These are phyloP conservation scores for Phytophthora pluvialis DNA, from an alignment of 352 stramenopile species.

Conservation along the genomic window DNA sequence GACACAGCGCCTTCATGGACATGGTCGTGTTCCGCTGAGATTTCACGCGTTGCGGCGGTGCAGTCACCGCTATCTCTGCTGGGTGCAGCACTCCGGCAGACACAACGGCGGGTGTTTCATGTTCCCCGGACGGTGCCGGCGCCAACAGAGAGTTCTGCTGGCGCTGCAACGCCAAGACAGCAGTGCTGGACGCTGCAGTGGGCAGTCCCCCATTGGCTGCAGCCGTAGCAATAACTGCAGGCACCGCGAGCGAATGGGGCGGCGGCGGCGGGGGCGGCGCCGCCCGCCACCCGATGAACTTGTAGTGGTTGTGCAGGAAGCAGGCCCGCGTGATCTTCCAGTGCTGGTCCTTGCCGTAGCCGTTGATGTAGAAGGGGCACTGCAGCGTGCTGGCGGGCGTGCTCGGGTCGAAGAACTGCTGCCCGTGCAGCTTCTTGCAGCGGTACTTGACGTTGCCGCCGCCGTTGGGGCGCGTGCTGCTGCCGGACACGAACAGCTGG, in stretches of 20 bases:
- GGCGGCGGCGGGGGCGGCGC: constrained; percentile 7
- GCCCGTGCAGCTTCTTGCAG: constrained; percentile 82
- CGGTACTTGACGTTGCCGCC: constrained; percentile 85
- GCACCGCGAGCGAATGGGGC: neutral
- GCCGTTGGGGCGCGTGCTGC: constrained; percentile 68
- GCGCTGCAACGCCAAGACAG: neutral
- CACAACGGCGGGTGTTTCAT: neutral
- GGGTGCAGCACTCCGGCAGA: neutral
- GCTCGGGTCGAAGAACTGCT: constrained; percentile 76
- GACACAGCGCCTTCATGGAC: constrained; percentile 77
- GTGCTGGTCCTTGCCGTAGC: constrained; percentile 61
- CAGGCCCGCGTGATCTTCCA: constrained; percentile 84
- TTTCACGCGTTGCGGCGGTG: constrained; percentile 15
- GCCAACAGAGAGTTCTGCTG: constrained; percentile 6
- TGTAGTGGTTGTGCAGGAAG: constrained; percentile 87
- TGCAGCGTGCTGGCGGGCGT: constrained; percentile 57
- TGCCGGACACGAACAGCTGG: constrained; percentile 71
- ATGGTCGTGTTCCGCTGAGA: constrained; percentile 82
- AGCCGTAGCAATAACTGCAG: constrained; percentile 12
- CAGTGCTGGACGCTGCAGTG: neutral
- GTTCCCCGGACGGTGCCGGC: neutral
- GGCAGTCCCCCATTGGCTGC: constrained; percentile 1
- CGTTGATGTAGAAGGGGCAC: constrained; percentile 86
- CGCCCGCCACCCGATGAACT: constrained; percentile 75
- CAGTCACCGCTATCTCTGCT: constrained; percentile 7